phyloP scores from a whole-genome alignment of 2,329 filamentous ascomycete genomes.

The Didymella sp. region DNA sequence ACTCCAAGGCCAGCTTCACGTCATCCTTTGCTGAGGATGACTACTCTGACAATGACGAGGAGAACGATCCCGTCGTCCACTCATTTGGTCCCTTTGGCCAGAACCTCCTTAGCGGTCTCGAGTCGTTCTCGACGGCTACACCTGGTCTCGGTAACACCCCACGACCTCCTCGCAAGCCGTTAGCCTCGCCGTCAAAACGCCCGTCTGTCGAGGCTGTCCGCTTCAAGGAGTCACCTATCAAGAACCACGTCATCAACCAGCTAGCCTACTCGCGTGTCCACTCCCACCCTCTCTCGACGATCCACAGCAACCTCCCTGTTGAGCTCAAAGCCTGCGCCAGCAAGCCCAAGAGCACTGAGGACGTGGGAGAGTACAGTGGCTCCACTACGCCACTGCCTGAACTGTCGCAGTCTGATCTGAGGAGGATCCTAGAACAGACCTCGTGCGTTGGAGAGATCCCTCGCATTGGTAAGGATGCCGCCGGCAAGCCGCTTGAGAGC shows the following conservation, averaged over 20 bases:
- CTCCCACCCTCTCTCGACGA: conserved; percentile 87
- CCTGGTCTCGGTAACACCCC: conserved; percentile 54
- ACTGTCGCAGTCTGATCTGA: conserved; percentile 61
- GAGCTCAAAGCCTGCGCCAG: conserved; percentile 52
- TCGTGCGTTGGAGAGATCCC: conserved; percentile 86
- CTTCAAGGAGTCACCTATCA: conserved; percentile 59
- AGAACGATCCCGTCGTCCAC: conserved; percentile 91
- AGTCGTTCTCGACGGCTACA: conserved; percentile 73
- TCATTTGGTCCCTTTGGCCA: conserved; percentile 91
- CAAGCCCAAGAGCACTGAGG: conserved; percentile 34
- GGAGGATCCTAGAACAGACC: conserved; percentile 74
- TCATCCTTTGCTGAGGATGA: conserved; percentile 60
- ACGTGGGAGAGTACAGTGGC: conserved; percentile 21
- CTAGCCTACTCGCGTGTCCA: conserved; percentile 92
- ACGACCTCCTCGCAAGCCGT: conserved; percentile 33
- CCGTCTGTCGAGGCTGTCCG: conserved; percentile 32
- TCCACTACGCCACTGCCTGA: conserved; percentile 34
- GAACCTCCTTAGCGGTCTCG: conserved; percentile 81
- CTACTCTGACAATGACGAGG: conserved; percentile 78
- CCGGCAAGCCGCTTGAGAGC: conserved; percentile 90
- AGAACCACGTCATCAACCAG: conserved; percentile 93
- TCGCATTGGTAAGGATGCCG: conserved; percentile 93
- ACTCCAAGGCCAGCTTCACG: conserved; percentile 37
- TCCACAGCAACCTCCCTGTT: conserved; percentile 84
- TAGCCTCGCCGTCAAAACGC: conserved; percentile 41